phyloP scores from a whole-genome alignment of 139 green algal species.

The Auxenochlorella pyrenoidosa region DNA sequence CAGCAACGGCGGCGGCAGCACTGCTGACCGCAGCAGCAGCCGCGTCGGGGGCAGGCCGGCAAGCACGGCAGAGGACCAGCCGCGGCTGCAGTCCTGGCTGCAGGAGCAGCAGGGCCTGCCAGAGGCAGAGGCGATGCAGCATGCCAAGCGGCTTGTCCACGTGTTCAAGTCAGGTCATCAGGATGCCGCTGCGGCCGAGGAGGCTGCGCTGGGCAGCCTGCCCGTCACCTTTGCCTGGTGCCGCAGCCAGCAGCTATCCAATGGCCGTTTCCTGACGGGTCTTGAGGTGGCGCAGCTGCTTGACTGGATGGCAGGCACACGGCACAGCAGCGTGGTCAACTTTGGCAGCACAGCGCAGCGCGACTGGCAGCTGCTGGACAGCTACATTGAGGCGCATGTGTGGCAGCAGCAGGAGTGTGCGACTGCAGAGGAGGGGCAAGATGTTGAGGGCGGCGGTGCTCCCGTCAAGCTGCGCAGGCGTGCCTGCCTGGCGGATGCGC shows the following conservation, averaged over 20 bases:
- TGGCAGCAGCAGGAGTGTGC: not conserved
- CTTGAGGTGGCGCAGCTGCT: not conserved
- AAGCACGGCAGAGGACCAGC: not conserved
- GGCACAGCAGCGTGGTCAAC: not conserved
- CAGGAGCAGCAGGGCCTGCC: not conserved
- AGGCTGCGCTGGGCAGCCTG: not conserved
- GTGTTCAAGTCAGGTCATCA: too few relatives aligned
- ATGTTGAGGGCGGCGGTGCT: too few relatives aligned
- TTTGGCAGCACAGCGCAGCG: not conserved
- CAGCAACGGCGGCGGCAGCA: not conserved
- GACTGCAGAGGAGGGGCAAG: not conserved
- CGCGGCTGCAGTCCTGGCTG: not conserved
- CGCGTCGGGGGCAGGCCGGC: not conserved
- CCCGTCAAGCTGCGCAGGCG: not conserved
- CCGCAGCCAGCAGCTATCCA: not conserved
- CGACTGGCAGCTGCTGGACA: not conserved
- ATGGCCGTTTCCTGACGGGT: too few relatives aligned
- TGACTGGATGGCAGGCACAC: not conserved
- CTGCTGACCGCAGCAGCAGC: not conserved
- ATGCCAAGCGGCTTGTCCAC: not conserved
- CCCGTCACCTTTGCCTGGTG: not conserved
- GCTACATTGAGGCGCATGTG: not conserved
- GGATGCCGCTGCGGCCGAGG: too few relatives aligned
- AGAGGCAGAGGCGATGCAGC: not conserved
- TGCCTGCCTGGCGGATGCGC: not conserved